phyloP scores from a whole-genome alignment of 2,329 filamentous ascomycete species.

The Fusarium fujikuroi region DNA sequence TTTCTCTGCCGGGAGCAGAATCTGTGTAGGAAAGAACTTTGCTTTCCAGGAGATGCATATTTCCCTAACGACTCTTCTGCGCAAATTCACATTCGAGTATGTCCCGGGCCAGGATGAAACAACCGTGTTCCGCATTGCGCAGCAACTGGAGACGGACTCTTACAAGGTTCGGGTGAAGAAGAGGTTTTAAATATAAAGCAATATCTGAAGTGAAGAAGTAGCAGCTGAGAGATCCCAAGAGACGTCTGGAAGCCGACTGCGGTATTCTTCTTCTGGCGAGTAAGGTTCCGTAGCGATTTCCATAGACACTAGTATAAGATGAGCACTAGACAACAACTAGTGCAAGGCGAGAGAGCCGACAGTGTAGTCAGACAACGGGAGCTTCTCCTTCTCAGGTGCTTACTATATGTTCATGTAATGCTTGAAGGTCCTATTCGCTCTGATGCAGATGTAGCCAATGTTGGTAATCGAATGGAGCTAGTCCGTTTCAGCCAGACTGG shows the following conservation, averaged over 20 bases:
- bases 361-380: not conserved
- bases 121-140: constrained; percentile 3
- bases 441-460: not conserved
- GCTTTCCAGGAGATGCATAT: constrained; percentile 6
- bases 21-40: not conserved
- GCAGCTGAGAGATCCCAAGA: not conserved
- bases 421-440: not conserved
- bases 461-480: not conserved
- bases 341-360: not conserved
- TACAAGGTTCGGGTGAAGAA: not conserved
- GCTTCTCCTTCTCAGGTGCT: not conserved
- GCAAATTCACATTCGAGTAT: not conserved
- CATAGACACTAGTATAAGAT: not conserved
- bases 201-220: too few relatives aligned
- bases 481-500: not conserved
- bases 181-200: not conserved
- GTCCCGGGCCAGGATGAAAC: not conserved
- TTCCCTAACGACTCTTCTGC: not conserved
- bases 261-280: not conserved
- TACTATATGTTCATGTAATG: not conserved
- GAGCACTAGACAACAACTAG: not conserved
- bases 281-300: not conserved
- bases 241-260: accelerated
- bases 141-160: not conserved
- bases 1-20: not conserved